Evolutionary conservation across 1,284 basidiomycete genomes (phyloP).

Genomic region (Boletellus deceptivus): DNA sequence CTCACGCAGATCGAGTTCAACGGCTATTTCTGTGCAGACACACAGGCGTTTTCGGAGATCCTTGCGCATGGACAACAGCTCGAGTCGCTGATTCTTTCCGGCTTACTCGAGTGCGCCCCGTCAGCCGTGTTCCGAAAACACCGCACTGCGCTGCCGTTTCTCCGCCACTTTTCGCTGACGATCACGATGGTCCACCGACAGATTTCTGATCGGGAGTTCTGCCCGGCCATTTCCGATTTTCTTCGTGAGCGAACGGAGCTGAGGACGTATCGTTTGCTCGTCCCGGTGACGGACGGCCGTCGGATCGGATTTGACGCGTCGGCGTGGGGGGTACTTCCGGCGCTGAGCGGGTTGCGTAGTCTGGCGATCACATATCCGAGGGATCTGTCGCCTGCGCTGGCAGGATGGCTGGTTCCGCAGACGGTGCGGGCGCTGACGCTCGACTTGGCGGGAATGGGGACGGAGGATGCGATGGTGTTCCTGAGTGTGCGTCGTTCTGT

Average conservation of each 20-base stretch:
- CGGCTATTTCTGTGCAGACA: slow-evolving; percentile 50
- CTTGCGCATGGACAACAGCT: slow-evolving; percentile 59
- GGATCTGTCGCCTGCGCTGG: slow-evolving; percentile 60
- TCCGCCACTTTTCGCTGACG: slow-evolving; percentile 59
- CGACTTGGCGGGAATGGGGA: slow-evolving; percentile 40
- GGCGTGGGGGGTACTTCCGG: slow-evolving; percentile 68
- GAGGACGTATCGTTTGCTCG: slow-evolving; percentile 50
- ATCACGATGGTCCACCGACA: slow-evolving; percentile 46
- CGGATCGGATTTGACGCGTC: slow-evolving; percentile 64
- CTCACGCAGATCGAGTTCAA: slow-evolving; percentile 62
- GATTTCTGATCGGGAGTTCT: slow-evolving; percentile 55
- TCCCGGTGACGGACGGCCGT: slow-evolving; percentile 48
- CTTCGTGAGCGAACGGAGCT: slow-evolving; percentile 56
- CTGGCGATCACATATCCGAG: slow-evolving; percentile 61
- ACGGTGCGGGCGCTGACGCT: slow-evolving; percentile 52
- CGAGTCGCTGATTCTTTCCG: slow-evolving; percentile 55
- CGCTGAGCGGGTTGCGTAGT: slow-evolving; percentile 46
- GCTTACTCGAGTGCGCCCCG: slow-evolving; percentile 48
- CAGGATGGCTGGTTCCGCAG: slow-evolving; percentile 66
- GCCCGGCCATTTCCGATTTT: slow-evolving; percentile 66
- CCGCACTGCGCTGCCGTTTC: slow-evolving; percentile 48
- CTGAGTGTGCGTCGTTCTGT: slow-evolving; percentile 36
- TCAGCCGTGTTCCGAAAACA: slow-evolving; percentile 50
- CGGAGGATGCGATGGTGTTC: slow-evolving; percentile 35
- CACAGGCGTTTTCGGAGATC: slow-evolving; percentile 55